These are phyloP conservation scores for Colletotrichum nymphaeae DNA, from an alignment of 2,329 filamentous ascomycete species.

Conservation along the genomic window DNA sequence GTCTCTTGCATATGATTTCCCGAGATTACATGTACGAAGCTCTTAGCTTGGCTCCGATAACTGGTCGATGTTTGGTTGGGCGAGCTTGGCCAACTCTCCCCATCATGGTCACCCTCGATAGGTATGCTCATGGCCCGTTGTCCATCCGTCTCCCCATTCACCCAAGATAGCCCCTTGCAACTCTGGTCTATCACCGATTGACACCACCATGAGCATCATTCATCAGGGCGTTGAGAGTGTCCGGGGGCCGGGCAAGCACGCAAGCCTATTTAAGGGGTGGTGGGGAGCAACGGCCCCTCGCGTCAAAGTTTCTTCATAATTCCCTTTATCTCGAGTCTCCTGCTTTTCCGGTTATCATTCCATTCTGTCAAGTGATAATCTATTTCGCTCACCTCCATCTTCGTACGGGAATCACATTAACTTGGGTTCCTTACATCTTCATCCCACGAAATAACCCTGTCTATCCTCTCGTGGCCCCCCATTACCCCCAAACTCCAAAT, in stretches of 20 bases:
- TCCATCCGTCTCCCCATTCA: constrained; percentile 33
- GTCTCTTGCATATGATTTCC: constrained; percentile 48
- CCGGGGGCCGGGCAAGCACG: constrained; percentile 15
- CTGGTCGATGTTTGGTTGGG: constrained; percentile 52
- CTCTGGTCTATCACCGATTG: constrained; percentile 35
- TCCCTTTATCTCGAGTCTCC: neutral
- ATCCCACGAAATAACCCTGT: constrained; percentile 39
- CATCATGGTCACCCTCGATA: constrained; percentile 19
- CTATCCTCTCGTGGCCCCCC: constrained; percentile 7
- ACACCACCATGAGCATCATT: constrained; percentile 35
- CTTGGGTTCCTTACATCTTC: constrained; percentile 23
- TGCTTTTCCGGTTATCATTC: neutral
- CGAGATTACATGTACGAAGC: constrained; percentile 44
- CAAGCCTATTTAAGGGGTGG: constrained; percentile 33
- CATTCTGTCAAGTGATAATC: constrained; percentile 20
- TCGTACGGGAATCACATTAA: constrained; percentile 5
- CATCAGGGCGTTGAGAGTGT: neutral
- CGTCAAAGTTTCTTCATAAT: constrained; percentile 10
- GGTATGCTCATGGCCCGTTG: constrained; percentile 23
- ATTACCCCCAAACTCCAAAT: constrained; percentile 14
- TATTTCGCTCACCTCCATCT: neutral
- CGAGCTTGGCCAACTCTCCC: constrained; percentile 18
- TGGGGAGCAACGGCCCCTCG: constrained; percentile 13
- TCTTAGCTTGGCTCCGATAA: constrained; percentile 45
- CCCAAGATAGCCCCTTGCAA: constrained; percentile 33